A percentile compares a stretch with the other conserved stretches of the same genome.
Evolutionary conservation across 2,329 filamentous ascomycete species (phyloP).

Genomic region (Alternaria dauci): DNA sequence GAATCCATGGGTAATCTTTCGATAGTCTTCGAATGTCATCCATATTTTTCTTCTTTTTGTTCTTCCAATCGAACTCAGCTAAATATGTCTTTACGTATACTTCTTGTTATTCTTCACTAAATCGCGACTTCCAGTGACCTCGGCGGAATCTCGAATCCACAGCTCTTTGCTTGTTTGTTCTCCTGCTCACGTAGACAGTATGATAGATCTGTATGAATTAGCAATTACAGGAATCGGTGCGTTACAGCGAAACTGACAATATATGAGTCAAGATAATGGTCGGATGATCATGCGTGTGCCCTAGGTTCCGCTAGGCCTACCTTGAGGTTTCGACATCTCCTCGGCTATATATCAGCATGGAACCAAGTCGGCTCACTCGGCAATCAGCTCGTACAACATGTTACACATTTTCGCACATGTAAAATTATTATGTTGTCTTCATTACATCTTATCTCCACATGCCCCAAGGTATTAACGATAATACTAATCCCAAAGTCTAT

Average conservation of each 20-base stretch:
- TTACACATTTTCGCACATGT: neutral
- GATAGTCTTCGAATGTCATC: slow-evolving; percentile 30
- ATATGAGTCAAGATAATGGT: neutral
- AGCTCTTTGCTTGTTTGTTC: neutral
- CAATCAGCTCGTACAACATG: neutral
- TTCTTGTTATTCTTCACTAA: neutral
- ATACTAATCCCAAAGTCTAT: slow-evolving; percentile 7
- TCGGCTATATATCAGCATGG: slow-evolving; percentile 2
- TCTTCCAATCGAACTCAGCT: neutral
- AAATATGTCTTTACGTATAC: neutral
- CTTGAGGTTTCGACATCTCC: neutral
- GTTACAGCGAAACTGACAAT: neutral
- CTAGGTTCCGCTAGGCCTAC: neutral
- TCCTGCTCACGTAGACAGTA: neutral
- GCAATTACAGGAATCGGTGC: neutral
- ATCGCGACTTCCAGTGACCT: neutral
- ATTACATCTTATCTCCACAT: neutral
- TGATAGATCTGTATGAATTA: neutral
- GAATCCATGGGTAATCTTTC: slow-evolving; percentile 66
- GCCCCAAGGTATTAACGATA: neutral
- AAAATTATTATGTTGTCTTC: neutral
- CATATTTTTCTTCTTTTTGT: slow-evolving; percentile 2
- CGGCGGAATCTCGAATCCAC: neutral
- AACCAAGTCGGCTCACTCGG: neutral
- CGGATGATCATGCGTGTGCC: neutral